Evolutionary conservation across 2,329 filamentous ascomycete genomes (phyloP), one percentile per base, ranked within the genome.

Genomic region (Clonostachys byssicola): DNA sequence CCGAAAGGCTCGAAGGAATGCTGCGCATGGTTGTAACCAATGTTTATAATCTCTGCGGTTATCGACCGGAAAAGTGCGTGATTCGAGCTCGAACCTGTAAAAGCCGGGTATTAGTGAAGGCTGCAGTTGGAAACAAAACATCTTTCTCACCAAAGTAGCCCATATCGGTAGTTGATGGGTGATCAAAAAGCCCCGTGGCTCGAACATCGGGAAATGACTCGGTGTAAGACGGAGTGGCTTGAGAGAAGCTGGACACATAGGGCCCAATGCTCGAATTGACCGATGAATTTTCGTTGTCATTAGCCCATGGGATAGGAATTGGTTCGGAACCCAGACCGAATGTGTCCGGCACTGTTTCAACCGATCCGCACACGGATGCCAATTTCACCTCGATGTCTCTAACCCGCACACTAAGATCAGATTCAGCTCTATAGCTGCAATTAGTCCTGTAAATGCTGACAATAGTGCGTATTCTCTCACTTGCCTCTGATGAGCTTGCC

Each of bases 11-110:
- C 47, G 34, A 52, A 48, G 30, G 51, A 50, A 2, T 51, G 44
- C 6, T 41, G 46, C 5, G 34, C 33, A 23, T 46, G 48, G 18
- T 47, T 48, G 7, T 54, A 56, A 6, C 54, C 52, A 9, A 54
- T 45, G 33, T 58, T 58, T 7, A 55, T 56, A 16, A 63, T 56
- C 18, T 51, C 53, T 2, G 51, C 52, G 1, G 59, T 57, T 4
- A 63, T 48, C 5, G 55, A 54, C 40, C 56, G 51, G 44, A 62
- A 62, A 36, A 62, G 49, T 10, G 58, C 57, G 44, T 63, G 60
- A 38, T 63, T 63, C 9, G 60, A 60, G 36, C 54, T 62, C 6
- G 60, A 51, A 10, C 60, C 59, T 62, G 34, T n/a, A 14, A 30
- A 16, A 36, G 6, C 6, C 9, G 9, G 36, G 42, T 33, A n/a